Percentiles rank a stretch among this genome's conserved stretches.
Conservation (phyloP, 306 rosid species). For the Trifolium dubium region DNA sequence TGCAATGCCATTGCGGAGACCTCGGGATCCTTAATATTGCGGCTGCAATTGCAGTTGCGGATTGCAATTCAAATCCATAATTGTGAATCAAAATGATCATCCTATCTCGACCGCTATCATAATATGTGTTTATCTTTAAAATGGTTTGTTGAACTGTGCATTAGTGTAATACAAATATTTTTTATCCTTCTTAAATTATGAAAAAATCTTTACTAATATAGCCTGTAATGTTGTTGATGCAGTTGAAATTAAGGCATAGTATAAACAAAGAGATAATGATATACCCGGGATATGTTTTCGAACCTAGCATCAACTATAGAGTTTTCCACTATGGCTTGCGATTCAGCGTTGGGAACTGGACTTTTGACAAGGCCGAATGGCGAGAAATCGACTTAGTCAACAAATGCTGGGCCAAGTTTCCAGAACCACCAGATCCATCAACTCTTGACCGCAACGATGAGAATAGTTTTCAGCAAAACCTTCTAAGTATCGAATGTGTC, state of each 20-base stretch:
- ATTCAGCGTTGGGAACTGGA: conserved; percentile 88
- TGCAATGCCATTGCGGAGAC: too few species aligned
- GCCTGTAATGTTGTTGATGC: conserved; percentile 45
- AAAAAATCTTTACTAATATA: conserved; percentile 19
- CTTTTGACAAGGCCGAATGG: conserved; percentile 86
- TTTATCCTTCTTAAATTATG: background rate
- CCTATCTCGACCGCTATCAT: background rate
- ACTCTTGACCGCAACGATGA: conserved; percentile 54
- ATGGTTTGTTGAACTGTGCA: background rate
- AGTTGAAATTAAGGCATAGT: conserved; percentile 77
- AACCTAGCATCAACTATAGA: conserved; percentile 73
- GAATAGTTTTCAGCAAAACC: conserved; percentile 50
- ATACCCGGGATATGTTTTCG: conserved; percentile 87
- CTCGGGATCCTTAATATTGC: too few species aligned
- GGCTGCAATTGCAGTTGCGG: too few species aligned
- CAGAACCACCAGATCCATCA: conserved; percentile 74
- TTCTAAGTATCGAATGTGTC: conserved; percentile 85
- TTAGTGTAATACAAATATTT: background rate
- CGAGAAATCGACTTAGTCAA: conserved; percentile 71
- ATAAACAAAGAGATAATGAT: conserved; percentile 64
- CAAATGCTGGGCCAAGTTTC: conserved; percentile 83
- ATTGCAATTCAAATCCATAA: too few species aligned
- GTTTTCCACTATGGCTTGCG: conserved; percentile 89
- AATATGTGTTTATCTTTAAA: background rate
- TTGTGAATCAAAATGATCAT: background rate